A percentile compares a stretch with the other conserved stretches of the same genome.
Evolutionary conservation across 768 basidiomycete genomes (phyloP).

Genomic region (Clavaria fumosa): DNA sequence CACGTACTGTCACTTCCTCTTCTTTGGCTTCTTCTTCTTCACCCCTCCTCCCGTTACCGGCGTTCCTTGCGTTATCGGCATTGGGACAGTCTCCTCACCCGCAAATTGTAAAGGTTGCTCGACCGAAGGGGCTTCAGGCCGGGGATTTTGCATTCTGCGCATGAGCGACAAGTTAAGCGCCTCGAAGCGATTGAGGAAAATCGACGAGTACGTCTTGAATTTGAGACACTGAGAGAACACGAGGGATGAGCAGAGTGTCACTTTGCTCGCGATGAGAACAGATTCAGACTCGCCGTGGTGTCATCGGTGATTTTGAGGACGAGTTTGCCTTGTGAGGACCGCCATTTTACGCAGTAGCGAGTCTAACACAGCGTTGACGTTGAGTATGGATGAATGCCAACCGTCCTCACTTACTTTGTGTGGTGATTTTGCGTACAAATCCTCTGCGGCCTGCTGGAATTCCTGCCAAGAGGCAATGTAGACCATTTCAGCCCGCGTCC

Average conservation of each 20-base stretch:
- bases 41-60: conserved; percentile 37
- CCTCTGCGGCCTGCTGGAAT: conserved; percentile 81
- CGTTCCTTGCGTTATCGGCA: conserved; percentile 10
- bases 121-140: conserved; percentile 21
- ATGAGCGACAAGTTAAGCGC: conserved; percentile 75
- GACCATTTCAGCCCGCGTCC: conserved; percentile 34
- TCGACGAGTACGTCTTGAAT: conserved; percentile 89
- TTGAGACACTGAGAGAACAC: conserved; percentile 63
- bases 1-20: conserved; percentile 64
- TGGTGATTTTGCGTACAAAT: conserved; percentile 67
- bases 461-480: conserved; percentile 87
- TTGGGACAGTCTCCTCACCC: conserved; percentile 11
- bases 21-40: conserved; percentile 76
- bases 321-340: conserved; percentile 66
- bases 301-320: conserved; percentile 92
- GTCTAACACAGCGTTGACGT: conserved; percentile 30
- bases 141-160: conserved; percentile 70
- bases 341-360: conserved; percentile 89
- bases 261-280: neutral
- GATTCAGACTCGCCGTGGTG: conserved; percentile 57
- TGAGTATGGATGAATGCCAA: neutral
- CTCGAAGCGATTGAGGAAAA: conserved; percentile 95
- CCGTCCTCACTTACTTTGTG: conserved; percentile 36
- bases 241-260: neutral
- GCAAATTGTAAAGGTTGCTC: conserved; percentile 13